A percentile compares a stretch with the other conserved stretches of the same genome.
Evolutionary conservation across 495 filamentous ascomycete genomes (phyloP).

Genomic region (Penicillium cinerascens): DNA sequence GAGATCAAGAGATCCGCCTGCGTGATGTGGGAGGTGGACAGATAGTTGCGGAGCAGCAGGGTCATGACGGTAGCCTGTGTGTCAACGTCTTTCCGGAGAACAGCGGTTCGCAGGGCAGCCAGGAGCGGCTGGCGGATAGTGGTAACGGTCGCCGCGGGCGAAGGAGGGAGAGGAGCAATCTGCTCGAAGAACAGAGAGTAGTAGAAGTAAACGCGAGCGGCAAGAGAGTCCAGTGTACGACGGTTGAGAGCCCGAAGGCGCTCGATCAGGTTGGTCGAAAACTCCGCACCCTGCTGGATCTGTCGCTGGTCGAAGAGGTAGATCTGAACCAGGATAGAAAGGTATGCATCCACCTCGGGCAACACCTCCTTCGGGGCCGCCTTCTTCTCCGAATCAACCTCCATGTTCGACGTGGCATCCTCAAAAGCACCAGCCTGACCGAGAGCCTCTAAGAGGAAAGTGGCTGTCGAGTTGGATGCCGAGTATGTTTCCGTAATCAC

Average conservation of each 20-base stretch:
- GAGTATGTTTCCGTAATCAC: slow-evolving; percentile 78
- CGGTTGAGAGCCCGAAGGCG: slow-evolving; percentile 86
- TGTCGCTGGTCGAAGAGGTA: slow-evolving; percentile 81
- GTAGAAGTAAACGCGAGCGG: slow-evolving; percentile 96
- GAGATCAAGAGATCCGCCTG: slow-evolving; percentile 94
- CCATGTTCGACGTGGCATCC: slow-evolving; percentile 63
- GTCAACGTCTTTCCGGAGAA: slow-evolving; percentile 91
- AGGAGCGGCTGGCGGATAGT: slow-evolving; percentile 82
- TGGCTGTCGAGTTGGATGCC: slow-evolving; percentile 59
- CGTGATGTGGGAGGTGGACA: slow-evolving; percentile 91
- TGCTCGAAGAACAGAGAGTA: slow-evolving; percentile 92
- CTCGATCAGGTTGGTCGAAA: slow-evolving; percentile 77
- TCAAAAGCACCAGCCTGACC: slow-evolving; percentile 62
- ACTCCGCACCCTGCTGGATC: slow-evolving; percentile 72
- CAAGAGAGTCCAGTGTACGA: slow-evolving; percentile 87
- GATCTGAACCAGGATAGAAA: slow-evolving; percentile 86
- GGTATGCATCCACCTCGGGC: slow-evolving; percentile 88
- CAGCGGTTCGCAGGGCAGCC: slow-evolving; percentile 84
- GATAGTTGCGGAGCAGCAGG: slow-evolving; percentile 90
- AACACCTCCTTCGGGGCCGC: slow-evolving; percentile 63
- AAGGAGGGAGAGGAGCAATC: slow-evolving; percentile 79
- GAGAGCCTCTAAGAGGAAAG: slow-evolving; percentile 65
- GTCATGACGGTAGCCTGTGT: slow-evolving; percentile 94
- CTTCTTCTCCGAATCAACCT: slow-evolving; percentile 63
- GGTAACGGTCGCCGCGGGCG: slow-evolving; percentile 76